phyloP scores from a whole-genome alignment of 495 filamentous ascomycete genomes.

The Xylaria telfairii region DNA sequence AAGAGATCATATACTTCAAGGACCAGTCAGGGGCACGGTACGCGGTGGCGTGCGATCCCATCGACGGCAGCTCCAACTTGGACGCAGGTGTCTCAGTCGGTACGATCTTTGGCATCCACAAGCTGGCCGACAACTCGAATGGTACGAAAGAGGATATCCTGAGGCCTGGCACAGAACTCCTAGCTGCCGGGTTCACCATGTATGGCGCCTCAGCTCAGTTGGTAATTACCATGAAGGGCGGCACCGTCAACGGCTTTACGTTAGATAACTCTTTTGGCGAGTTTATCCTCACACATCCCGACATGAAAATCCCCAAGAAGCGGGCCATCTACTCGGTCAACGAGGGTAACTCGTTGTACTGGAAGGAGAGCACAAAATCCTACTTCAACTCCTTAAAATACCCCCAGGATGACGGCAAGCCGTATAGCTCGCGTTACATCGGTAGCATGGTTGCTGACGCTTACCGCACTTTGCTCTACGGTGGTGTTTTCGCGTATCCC shows the following conservation, averaged over 20 bases:
- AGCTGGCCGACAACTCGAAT: constrained; percentile 72
- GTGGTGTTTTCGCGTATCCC: constrained; percentile 96
- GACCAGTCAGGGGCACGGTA: constrained; percentile 83
- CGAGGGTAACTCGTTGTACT: constrained; percentile 96
- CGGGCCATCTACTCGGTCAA: constrained; percentile 97
- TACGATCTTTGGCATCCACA: constrained; percentile 96
- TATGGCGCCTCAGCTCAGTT: constrained; percentile 96
- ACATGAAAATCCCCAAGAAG: constrained; percentile 84
- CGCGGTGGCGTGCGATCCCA: constrained; percentile 95
- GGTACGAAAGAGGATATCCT: constrained; percentile 83
- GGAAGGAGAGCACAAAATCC: constrained; percentile 84
- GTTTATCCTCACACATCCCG: constrained; percentile 96
- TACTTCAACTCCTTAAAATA: constrained; percentile 92
- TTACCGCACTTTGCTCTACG: constrained; percentile 93
- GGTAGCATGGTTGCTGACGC: constrained; percentile 98
- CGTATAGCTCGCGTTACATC: constrained; percentile 94
- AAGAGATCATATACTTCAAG: constrained; percentile 85
- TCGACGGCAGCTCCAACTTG: constrained; percentile 96
- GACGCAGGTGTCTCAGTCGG: constrained; percentile 98
- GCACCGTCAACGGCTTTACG: constrained; percentile 94
- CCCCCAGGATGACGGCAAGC: constrained; percentile 73
- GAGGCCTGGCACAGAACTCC: constrained; percentile 84
- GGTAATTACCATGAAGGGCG: constrained; percentile 95
- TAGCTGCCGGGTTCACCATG: constrained; percentile 98
- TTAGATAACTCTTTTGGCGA: constrained; percentile 95